Percentiles rank a stretch among this genome's conserved stretches.
Evolutionary conservation across 2,329 filamentous ascomycete species (phyloP).

Genomic region (Diaporthe ampelina): DNA sequence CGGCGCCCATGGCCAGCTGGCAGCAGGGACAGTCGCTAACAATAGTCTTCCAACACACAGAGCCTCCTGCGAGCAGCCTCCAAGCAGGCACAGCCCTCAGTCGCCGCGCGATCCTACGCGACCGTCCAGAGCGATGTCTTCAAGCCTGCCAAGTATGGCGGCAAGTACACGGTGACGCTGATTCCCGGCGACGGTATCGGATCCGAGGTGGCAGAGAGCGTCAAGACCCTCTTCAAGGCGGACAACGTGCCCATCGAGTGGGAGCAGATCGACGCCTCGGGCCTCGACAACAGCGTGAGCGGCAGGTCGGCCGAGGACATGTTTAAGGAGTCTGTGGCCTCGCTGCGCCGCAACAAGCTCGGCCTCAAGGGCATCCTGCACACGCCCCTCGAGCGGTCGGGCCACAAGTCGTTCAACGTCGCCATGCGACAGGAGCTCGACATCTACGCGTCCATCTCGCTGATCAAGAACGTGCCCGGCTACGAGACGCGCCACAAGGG

Average conservation of each 20-base stretch:
- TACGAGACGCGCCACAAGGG: conserved; percentile 97
- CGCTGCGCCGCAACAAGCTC: conserved; percentile 98
- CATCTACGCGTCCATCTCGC: conserved; percentile 97
- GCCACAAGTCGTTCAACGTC: conserved; percentile 99
- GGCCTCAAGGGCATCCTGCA: conserved; percentile 99
- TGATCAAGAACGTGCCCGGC: conserved; percentile 99
- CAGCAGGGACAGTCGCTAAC: conserved; percentile 46
- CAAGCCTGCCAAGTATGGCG: conserved; percentile 98
- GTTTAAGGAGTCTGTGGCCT: conserved; percentile 95
- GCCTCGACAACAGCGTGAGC: conserved; percentile 79
- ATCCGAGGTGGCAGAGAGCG: conserved; percentile 94
- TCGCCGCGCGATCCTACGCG: conserved; percentile 73
- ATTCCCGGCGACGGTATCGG: conserved; percentile 99
- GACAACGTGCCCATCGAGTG: conserved; percentile 97
- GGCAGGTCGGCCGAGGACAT: conserved; percentile 89
- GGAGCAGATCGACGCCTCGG: conserved; percentile 96
- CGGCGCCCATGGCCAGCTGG: conserved; percentile 27
- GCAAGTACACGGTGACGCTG: conserved; percentile 98
- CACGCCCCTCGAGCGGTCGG: conserved; percentile 95
- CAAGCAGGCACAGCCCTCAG: conserved; percentile 59
- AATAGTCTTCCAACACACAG: conserved; percentile 50
- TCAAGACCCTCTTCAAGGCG: conserved; percentile 98
- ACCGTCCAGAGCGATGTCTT: conserved; percentile 96
- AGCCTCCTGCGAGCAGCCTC: conserved; percentile 65
- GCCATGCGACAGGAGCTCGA: conserved; percentile 99